A percentile compares a stretch with the other conserved stretches of the same genome.
Evolutionary conservation across 2,329 filamentous ascomycete species (phyloP).

Genomic region (Aspergillus brasiliensis): DNA sequence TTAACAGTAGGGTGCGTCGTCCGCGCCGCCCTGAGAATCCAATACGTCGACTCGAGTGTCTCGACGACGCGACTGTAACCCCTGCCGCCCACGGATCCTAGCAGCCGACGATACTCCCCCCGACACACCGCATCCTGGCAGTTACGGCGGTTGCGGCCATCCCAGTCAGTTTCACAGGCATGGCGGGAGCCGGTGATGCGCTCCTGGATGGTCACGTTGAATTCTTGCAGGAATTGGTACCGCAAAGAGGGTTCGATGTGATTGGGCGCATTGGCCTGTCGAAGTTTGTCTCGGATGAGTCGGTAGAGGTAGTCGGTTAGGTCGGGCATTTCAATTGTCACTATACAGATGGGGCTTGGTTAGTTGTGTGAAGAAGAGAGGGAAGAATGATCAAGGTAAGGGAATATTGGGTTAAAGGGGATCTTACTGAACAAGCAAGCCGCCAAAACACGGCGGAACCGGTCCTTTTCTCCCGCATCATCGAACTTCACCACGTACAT

Average conservation of each 20-base stretch:
- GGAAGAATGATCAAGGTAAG: background rate
- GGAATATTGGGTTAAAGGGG: background rate
- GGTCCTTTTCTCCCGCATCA: constrained; percentile 31
- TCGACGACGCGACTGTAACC: constrained; percentile 23
- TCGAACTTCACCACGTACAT: constrained; percentile 26
- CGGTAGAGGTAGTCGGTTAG: constrained; percentile 37
- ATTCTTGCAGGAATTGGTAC: constrained; percentile 30
- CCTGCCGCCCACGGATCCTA: constrained; percentile 20
- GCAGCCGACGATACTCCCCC: constrained; percentile 22
- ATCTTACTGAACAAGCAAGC: constrained; percentile 34
- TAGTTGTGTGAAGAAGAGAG: background rate
- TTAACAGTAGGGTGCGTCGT: constrained; percentile 33
- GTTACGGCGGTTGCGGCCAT: constrained; percentile 25
- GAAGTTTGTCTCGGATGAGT: constrained; percentile 36
- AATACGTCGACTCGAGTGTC: constrained; percentile 29
- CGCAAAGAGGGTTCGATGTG: constrained; percentile 25
- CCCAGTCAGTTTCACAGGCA: constrained; percentile 38
- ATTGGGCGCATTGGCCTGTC: constrained; percentile 13
- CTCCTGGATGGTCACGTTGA: constrained; percentile 19
- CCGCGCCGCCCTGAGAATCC: constrained; percentile 35
- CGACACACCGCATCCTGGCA: constrained; percentile 31
- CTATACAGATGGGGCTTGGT: constrained; percentile 14
- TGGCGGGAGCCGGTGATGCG: constrained; percentile 26
- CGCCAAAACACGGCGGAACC: constrained; percentile 37
- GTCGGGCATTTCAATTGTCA: constrained; percentile 26